phyloP scores from a whole-genome alignment of 1,284 basidiomycete species.

The Rhodotorula sp. region DNA sequence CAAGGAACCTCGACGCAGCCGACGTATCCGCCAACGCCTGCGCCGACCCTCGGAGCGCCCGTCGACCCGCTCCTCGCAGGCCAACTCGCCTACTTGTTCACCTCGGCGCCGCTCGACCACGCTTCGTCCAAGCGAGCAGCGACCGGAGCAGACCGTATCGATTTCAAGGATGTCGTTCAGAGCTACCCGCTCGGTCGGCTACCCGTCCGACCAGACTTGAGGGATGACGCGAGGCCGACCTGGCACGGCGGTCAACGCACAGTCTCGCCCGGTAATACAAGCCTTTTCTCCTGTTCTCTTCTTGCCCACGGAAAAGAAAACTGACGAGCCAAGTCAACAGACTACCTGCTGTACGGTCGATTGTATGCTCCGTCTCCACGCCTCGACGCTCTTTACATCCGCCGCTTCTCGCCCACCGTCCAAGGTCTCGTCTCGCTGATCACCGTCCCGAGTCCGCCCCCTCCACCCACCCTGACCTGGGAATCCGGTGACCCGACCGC shows the following conservation, averaged over 20 bases:
- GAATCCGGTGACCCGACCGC: conserved; percentile 27
- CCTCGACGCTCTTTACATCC: conserved; percentile 84
- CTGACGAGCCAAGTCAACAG: conserved; percentile 51
- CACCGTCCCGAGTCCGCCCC: conserved; percentile 45
- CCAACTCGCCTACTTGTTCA: conserved; percentile 73
- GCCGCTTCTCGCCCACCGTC: conserved; percentile 59
- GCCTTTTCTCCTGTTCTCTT: background rate
- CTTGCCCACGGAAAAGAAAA: too few species aligned
- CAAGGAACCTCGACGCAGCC: conserved; percentile 19
- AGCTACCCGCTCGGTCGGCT: conserved; percentile 75
- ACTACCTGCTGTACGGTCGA: conserved; percentile 88
- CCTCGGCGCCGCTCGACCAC: conserved; percentile 23
- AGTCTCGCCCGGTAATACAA: conserved; percentile 66
- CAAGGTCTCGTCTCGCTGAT: conserved; percentile 56
- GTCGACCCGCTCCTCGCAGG: conserved; percentile 46
- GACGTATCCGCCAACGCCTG: conserved; percentile 25
- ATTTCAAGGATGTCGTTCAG: conserved; percentile 85
- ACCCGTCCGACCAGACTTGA: conserved; percentile 68
- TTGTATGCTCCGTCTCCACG: conserved; percentile 84
- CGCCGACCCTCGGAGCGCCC: conserved; percentile 42
- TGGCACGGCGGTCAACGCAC: conserved; percentile 74
- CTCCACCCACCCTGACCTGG: conserved; percentile 41
- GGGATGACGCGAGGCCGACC: conserved; percentile 59
- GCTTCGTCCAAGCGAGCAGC: conserved; percentile 50
- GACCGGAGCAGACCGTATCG: conserved; percentile 64